Conservation (phyloP, 148 eudicot species). For the Fagopyrum homotropicum region DNA sequence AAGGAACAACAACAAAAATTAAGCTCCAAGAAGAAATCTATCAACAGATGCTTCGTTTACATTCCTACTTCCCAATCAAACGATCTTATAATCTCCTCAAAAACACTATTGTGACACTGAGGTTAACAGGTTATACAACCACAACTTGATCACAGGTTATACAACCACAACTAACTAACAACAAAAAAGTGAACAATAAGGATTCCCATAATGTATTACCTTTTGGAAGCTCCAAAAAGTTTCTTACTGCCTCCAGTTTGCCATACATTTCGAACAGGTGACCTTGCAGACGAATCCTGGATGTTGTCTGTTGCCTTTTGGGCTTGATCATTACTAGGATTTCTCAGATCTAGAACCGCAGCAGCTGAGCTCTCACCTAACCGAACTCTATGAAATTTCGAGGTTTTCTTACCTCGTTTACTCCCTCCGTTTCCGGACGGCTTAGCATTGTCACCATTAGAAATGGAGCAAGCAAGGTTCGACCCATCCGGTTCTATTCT, state of each 20-base stretch:
- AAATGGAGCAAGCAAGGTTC: background rate
- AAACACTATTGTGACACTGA: no score
- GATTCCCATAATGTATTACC: slow-evolving; percentile 8
- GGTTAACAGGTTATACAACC: no score
- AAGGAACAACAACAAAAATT: no score
- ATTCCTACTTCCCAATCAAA: no score
- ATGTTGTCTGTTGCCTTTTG: slow-evolving; percentile 18
- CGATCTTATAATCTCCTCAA: no score
- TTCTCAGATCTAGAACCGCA: slow-evolving; percentile 40
- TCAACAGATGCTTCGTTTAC: no score
- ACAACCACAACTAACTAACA: no score
- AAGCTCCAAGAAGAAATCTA: no score
- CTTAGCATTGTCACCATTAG: slow-evolving; percentile 22
- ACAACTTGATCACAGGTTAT: no score
- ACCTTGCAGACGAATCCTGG: slow-evolving; percentile 24
- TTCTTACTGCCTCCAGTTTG: slow-evolving; percentile 64
- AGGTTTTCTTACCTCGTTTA: slow-evolving; percentile 65
- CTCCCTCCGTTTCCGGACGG: slow-evolving; percentile 32
- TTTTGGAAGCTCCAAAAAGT: slow-evolving; percentile 34
- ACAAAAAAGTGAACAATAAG: no score
- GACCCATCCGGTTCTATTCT: slow-evolving; percentile 1
- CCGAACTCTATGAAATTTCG: slow-evolving; percentile 71
- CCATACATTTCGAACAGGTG: slow-evolving; percentile 72
- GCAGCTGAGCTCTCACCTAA: slow-evolving; percentile 67
- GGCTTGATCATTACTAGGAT: slow-evolving; percentile 33